These are phyloP conservation scores for Spatholobus suberectus DNA, from an alignment of 306 rosid genomes.

Conservation along the genomic window DNA sequence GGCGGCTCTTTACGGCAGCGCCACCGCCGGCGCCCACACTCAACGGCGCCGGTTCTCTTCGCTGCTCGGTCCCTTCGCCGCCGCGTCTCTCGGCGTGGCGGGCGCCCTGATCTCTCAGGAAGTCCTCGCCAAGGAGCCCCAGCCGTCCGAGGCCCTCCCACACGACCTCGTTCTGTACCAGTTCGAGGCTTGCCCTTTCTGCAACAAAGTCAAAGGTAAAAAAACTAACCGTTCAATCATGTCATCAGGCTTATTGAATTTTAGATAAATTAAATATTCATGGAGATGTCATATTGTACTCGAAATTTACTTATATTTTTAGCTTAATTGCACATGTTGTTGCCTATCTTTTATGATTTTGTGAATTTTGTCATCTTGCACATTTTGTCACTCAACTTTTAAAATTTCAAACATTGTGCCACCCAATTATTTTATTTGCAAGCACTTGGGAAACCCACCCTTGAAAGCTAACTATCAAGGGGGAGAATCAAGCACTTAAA, in stretches of 20 bases:
- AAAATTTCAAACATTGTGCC: no score
- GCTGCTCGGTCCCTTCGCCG: slow-evolving; percentile 40
- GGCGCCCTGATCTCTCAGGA: slow-evolving; percentile 65
- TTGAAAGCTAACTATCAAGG: no score
- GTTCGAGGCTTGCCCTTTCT: slow-evolving; percentile 95
- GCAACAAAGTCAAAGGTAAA: slow-evolving; percentile 90
- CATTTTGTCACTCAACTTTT: no score
- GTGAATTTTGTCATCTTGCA: no score
- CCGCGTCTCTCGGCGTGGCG: slow-evolving; percentile 55
- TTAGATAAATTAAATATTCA: not conserved
- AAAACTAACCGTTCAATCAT: not conserved
- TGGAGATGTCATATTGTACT: not conserved
- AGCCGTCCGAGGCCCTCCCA: slow-evolving; percentile 63
- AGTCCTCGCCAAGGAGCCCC: slow-evolving; percentile 81
- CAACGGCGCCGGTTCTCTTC: slow-evolving; percentile 56
- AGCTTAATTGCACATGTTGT: no score
- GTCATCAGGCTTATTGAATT: not conserved
- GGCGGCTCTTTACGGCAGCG: slow-evolving; percentile 56
- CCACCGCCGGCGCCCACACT: slow-evolving; percentile 26
- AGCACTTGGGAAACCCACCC: no score
- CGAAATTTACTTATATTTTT: not conserved
- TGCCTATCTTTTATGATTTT: no score
- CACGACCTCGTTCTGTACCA: slow-evolving; percentile 85
- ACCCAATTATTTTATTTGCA: no score
- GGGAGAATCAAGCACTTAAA: no score